phyloP scores from a whole-genome alignment of 768 basidiomycete genomes.

The Termitomyces sp. region DNA sequence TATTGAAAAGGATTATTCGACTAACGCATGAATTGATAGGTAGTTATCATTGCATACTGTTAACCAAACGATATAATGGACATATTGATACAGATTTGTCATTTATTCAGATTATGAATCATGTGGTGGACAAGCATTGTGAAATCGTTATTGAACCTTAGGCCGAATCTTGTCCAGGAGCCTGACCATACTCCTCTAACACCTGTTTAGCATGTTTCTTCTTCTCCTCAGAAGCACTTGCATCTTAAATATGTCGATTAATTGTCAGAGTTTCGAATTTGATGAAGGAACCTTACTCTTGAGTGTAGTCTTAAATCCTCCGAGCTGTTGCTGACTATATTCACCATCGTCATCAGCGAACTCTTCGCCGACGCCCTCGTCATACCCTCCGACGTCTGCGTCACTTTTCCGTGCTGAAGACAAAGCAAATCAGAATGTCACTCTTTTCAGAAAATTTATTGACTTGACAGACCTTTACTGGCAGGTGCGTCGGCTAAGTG shows the following conservation, averaged over 20 bases:
- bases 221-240: not conserved
- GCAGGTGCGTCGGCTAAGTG: not conserved
- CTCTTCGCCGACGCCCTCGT: not conserved
- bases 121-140: no score
- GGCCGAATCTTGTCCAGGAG: not conserved
- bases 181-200: not conserved
- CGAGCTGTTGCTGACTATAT: not conserved
- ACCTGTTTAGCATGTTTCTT: not conserved
- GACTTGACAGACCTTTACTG: not conserved
- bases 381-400: not conserved
- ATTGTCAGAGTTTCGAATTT: no score
- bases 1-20: no score
- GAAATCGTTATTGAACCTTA: no score
- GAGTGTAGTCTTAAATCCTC: not conserved
- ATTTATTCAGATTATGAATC: no score
- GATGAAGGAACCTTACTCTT: not conserved
- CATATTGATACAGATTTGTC: no score
- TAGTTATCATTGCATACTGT: no score
- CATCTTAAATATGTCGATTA: not conserved
- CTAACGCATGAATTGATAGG: no score
- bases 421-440: no score
- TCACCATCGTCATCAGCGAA: not conserved
- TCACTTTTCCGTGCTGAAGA: not conserved
- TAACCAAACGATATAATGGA: no score
- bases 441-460: no score